Base-by-base conservation (phyloP, 192 early-diverging fungal species). In the Rhizoclosmatium globosum region DNA sequence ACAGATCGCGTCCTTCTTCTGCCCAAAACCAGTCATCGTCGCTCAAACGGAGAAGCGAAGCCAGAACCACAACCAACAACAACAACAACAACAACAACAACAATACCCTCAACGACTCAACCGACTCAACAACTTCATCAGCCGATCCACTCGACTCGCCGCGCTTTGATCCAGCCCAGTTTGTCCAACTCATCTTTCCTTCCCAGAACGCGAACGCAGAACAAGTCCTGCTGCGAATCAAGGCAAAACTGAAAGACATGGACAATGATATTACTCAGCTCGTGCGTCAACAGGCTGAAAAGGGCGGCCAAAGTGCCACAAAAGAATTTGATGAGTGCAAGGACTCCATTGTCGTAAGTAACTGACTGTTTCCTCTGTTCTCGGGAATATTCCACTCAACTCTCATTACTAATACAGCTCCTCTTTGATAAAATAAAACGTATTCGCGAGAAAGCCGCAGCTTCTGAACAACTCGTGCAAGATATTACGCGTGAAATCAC, bases 401-500 rank as follows among this genome's bases (percentile, higher is more conserved):
- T 43, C 9, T 59, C 62, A 4, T 31, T 31, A 31, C 31, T 31
- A 31, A 31, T 64, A 48, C 82, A 95, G 94, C 84, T 87, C 59
- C 82, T 99, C 46, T 94, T 94, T 84, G 84, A 87, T 15, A 90
- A 91, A 41, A 95, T 98, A 19, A 92, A 92, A 58, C 89, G 90
- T 64, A 98, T 99, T 81, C 92, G 93, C 64, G 85, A 91, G 61
- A 94, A 95, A 81, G 95, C 98, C 19, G 86, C 90, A 0, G 88
- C 91, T 53, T 95, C 96, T 0, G 96, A 98, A 65, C 83, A 89
- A 17, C 93, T 93, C 89, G 96, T 99, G 0, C 91, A 94, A 19
- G 95, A 97, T 59, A 99, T 99, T 59, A 98, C 98, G 13, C 89
- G 93, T 69, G 98, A 99, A 76, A 98, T 99, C 76, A 96, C 96